Base-by-base conservation (phyloP, 306 rosid genomes). In the Astragalus glycyphyllos region DNA sequence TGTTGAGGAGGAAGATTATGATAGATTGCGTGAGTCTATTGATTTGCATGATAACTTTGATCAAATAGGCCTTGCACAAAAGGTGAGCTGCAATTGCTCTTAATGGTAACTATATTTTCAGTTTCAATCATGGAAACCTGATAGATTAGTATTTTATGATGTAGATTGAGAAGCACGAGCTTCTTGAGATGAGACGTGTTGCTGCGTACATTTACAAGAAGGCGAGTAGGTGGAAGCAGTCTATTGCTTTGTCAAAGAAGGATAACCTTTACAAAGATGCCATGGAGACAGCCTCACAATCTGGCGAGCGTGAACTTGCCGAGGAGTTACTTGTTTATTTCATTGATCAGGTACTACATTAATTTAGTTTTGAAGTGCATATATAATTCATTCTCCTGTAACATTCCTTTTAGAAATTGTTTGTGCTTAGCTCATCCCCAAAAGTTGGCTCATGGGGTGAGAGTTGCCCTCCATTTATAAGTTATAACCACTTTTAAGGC, bases 151-250 rank as follows among this genome's bases (percentile, higher is more conserved):
- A 66, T 69, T 65, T 42, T 70, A 58, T 53, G 40, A 49, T 58
- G 73, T 85, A 95, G 99, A 91, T 95, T 79, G 99, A 95, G 84
- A 95, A 95, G 70, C 97, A 95, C 2, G 99, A 95, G 84, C 90
- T 95, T 71, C 88, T 95, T 73, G 99, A 95, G 88, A 95, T 95
- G 99, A 87, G 99, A 56, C 96, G 99, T 11, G 99, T 95, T 77
- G 99, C 99, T 77, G 96, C 99, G 23, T 95, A 91, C 76, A 95
- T 95, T 49, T 95, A 95, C 91, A 95, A 95, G 83, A 95, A 95
- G 84, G 99, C 99, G 5, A 90, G 99, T 46, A 80, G 99, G 77
- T 95, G 99, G 99, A 95, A 91, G 91, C 99, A 91, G 85, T 95
- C 99, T 61, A 95, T 95, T 88, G 96, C 91, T 61, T 80, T 95